These are phyloP conservation scores for Corniculantispora saksenae DNA, from an alignment of 2,329 filamentous ascomycete species.

Conservation along the genomic window DNA sequence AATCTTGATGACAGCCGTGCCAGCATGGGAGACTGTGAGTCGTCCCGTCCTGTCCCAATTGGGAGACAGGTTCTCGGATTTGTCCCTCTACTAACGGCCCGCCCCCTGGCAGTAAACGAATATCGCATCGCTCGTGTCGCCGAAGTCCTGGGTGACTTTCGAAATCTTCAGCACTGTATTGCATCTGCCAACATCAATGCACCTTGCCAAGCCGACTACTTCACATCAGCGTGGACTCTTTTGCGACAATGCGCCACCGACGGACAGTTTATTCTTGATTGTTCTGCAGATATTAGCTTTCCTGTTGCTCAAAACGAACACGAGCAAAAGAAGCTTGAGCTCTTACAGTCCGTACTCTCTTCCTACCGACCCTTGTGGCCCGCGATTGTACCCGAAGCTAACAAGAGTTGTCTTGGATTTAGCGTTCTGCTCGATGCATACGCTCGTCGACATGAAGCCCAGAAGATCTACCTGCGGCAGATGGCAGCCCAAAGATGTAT, in stretches of 20 bases:
- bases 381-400: not conserved
- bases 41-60: too few species aligned
- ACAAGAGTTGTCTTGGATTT: not conserved
- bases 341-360: slow-evolving; percentile 55
- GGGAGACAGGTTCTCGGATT: not conserved
- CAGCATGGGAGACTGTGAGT: slow-evolving; percentile 11
- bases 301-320: slow-evolving; percentile 52
- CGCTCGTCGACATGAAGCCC: slow-evolving; percentile 61
- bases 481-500: slow-evolving; percentile 62
- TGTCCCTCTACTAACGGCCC: not conserved
- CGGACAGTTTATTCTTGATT: slow-evolving; percentile 65
- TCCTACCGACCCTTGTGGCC: not conserved
- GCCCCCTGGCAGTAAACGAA: slow-evolving; percentile 54
- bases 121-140: slow-evolving; percentile 61
- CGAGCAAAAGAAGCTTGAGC: slow-evolving; percentile 62
- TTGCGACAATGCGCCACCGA: slow-evolving; percentile 64
- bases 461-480: slow-evolving; percentile 66
- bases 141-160: slow-evolving; percentile 63
- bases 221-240: slow-evolving; percentile 63
- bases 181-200: slow-evolving; percentile 58
- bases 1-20: not conserved
- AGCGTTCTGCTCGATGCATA: slow-evolving; percentile 63
- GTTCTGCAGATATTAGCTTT: slow-evolving; percentile 62
- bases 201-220: slow-evolving; percentile 57
- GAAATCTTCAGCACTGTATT: slow-evolving; percentile 63